A percentile compares a stretch with the other conserved stretches of the same genome.
phyloP scores from a whole-genome alignment of 306 rosid species.

The Cucumis sativus region DNA sequence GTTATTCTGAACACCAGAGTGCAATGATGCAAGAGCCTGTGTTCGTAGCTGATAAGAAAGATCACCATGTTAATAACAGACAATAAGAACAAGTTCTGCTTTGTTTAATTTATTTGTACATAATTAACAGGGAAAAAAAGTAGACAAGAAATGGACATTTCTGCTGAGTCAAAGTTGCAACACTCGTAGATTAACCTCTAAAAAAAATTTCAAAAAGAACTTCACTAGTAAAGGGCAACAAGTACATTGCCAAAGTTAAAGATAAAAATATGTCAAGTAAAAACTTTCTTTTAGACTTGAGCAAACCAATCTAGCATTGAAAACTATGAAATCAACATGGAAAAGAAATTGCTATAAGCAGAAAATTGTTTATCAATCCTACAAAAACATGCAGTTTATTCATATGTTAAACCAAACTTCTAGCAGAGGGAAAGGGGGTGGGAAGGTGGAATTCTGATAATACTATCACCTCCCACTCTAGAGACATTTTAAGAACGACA shows the following conservation, averaged over 20 bases:
- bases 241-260: not conserved
- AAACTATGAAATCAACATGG: not conserved
- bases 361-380: not conserved
- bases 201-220: not conserved
- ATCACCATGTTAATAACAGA: not conserved
- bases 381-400: not conserved
- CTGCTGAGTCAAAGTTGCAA: not conserved
- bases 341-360: not conserved
- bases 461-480: not conserved
- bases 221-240: not conserved
- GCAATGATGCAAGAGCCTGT: slow-evolving; percentile 94
- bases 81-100: not conserved
- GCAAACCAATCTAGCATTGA: not conserved
- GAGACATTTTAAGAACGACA: not conserved
- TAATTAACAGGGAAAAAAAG: not conserved
- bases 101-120: not conserved
- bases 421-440: not conserved
- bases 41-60: slow-evolving; percentile 59
- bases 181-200: not conserved
- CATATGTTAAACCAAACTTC: not conserved
- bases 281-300: not conserved
- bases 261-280: not conserved
- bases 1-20: slow-evolving; percentile 76
- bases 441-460: no score
- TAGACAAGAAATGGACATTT: not conserved